Evolutionary conservation across 441 rosid species (phyloP), one percentile per base, ranked within the genome.

Genomic region (Gossypium davidsonii): DNA sequence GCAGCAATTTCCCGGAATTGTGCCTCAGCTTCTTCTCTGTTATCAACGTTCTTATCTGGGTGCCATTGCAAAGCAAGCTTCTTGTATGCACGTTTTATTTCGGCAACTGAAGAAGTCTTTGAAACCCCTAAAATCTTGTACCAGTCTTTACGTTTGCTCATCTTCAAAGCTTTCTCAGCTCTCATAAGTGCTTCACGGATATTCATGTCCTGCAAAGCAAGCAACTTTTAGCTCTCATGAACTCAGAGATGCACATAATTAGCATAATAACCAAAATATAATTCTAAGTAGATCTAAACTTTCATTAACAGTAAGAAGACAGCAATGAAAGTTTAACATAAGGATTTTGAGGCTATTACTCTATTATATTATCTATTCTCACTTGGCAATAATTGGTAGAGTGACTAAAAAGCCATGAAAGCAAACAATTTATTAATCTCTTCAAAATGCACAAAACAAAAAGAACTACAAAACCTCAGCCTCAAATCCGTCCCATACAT

Each of bases 61-160:
- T 56, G 60, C 60, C 60, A 56, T 56, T 56, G 60, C 73, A 95
- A 67, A 74, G 97, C 99, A 26, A 93, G 97, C 85, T 93, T 95
- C 85, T 93, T 93, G 84, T 95, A 93, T 25, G 99, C 99, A 56
- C 84, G 81, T 78, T 95, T 95, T 12, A 95, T 93, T 73, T 95
- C 99, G 18, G 95, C 61, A 51, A 91, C 61, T 4, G 97, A 82
- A 1, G 98, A 91, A 4, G 90, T 88, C 83, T 77, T 91, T 3
- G 99, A 90, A 72, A 92, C 68, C 73, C 93, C 98, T 68, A 92
- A 78, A 75, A 92, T 88, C 80, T 88, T 94, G 82, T 92, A 92
- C 96, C 98, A 94, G 76, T 94, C 99, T 80, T 92, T 88, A 58
- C 98, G 85, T 79, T 92, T 91, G 79, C 99, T 92, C 94, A 94